Conservation (phyloP, 2,329 filamentous ascomycete genomes). For the Epichloe baconii region DNA sequence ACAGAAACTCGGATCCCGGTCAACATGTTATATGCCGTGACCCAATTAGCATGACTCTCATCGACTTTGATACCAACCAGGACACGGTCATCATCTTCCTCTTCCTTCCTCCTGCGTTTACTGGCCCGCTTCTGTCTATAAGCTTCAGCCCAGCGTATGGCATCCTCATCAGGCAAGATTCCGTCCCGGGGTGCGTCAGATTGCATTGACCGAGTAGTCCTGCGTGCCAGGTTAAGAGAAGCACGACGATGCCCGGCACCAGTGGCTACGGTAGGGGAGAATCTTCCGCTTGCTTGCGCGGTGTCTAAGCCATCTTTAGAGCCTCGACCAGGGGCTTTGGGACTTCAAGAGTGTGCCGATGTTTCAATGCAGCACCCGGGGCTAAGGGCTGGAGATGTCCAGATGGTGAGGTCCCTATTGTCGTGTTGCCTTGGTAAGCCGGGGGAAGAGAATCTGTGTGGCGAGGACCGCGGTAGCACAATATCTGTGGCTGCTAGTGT, state of each 20-base stretch:
- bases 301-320: conserved; percentile 62
- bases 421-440: conserved; percentile 31
- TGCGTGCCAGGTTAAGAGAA: conserved; percentile 70
- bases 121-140: conserved; percentile 85
- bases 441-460: conserved; percentile 55
- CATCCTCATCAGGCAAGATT: conserved; percentile 75
- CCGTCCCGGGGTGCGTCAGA: conserved; percentile 79
- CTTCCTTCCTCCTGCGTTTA: conserved; percentile 70
- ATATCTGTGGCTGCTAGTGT: not conserved
- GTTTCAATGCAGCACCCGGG: conserved; percentile 47
- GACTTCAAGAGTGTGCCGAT: conserved; percentile 81
- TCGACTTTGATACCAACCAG: conserved; percentile 96
- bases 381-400: conserved; percentile 33
- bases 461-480: conserved; percentile 13
- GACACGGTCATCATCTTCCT: conserved; percentile 85
- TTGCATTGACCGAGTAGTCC: conserved; percentile 72
- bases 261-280: conserved; percentile 52
- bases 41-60: conserved; percentile 93
- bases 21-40: conserved; percentile 98
- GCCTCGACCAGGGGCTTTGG: conserved; percentile 56
- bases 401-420: conserved; percentile 32
- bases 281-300: conserved; percentile 61
- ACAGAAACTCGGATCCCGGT: conserved; percentile 96
- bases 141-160: conserved; percentile 81
- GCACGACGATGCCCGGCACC: conserved; percentile 52